These are phyloP conservation scores for Yamadazyma membranifaciens DNA, from an alignment of 1,139 yeast species.

Conservation along the genomic window DNA sequence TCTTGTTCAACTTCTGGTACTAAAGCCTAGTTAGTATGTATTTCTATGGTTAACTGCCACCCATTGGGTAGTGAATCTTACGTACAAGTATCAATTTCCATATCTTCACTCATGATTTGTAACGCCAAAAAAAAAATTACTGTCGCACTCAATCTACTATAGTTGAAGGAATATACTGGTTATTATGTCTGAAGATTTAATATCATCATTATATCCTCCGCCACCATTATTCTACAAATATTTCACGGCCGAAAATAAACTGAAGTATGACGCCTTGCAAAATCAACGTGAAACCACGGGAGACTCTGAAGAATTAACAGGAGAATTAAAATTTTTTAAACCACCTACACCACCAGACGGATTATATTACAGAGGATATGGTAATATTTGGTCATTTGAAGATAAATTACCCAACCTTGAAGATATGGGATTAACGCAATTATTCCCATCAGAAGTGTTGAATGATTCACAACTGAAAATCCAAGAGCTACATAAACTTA, in stretches of 20 bases:
- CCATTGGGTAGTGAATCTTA: slow-evolving; percentile 4
- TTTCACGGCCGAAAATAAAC: slow-evolving; percentile 59
- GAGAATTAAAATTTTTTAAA: slow-evolving; percentile 50
- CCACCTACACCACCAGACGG: slow-evolving; percentile 69
- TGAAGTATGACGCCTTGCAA: slow-evolving; percentile 30
- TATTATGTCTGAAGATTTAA: slow-evolving; percentile 33
- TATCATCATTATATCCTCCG: slow-evolving; percentile 77
- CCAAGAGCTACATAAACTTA: slow-evolving; percentile 63
- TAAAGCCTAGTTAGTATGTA: slow-evolving; percentile 10
- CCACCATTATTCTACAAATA: slow-evolving; percentile 76
- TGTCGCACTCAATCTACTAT: slow-evolving; percentile 21
- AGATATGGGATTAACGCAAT: slow-evolving; percentile 66
- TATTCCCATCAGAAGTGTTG: slow-evolving; percentile 49
- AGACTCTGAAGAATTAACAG: slow-evolving; percentile 14
- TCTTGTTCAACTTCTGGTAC: slow-evolving; percentile 17
- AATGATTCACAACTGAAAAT: slow-evolving; percentile 56
- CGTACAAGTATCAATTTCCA: slow-evolving; percentile 21
- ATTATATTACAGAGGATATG: slow-evolving; percentile 72
- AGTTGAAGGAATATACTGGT: slow-evolving; percentile 67
- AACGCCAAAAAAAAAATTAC: background rate
- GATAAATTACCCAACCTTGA: slow-evolving; percentile 67
- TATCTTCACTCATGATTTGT: slow-evolving; percentile 16
- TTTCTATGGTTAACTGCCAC: background rate
- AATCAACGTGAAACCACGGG: background rate
- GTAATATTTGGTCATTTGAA: slow-evolving; percentile 76